These are phyloP conservation scores for Omphalea diandra DNA, from an alignment of 441 rosid genomes.

Conservation along the genomic window DNA sequence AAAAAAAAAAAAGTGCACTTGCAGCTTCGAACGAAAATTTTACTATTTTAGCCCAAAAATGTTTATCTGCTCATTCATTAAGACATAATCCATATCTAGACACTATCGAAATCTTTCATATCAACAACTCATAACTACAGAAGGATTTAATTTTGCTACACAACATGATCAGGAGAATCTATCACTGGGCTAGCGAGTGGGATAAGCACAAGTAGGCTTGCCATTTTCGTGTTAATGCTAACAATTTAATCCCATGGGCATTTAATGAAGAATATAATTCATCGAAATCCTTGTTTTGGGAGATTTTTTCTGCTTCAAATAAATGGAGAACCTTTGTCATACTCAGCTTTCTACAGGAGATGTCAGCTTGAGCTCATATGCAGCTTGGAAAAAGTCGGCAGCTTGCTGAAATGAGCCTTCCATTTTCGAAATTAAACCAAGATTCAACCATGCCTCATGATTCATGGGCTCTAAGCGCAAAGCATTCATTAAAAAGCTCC, in stretches of 20 bases:
- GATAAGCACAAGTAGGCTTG: background rate
- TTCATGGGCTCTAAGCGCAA: conserved; percentile 71
- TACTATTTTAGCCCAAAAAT: background rate
- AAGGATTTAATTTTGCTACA: conserved; percentile 18
- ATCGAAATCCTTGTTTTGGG: background rate
- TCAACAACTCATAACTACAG: conserved; percentile 8
- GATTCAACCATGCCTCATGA: conserved; percentile 79
- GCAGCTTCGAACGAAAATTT: background rate
- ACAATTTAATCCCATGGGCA: background rate
- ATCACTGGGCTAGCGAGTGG: background rate
- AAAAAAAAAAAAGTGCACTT: too few species aligned
- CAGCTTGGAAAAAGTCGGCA: conserved; percentile 93
- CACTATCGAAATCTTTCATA: background rate
- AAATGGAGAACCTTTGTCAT: conserved; percentile 22
- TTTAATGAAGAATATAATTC: background rate
- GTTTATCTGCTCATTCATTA: background rate
- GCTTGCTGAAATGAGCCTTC: conserved; percentile 83
- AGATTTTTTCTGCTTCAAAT: background rate
- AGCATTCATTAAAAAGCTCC: conserved; percentile 82
- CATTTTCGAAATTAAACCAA: conserved; percentile 70
- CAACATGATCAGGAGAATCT: conserved; percentile 6
- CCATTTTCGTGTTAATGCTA: background rate
- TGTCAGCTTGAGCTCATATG: conserved; percentile 72
- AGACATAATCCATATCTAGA: too few species aligned
- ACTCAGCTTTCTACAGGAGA: conserved; percentile 69